These are phyloP conservation scores for Phlyctochytrium planicorne DNA, from an alignment of 192 early-diverging fungal genomes.

Conservation along the genomic window DNA sequence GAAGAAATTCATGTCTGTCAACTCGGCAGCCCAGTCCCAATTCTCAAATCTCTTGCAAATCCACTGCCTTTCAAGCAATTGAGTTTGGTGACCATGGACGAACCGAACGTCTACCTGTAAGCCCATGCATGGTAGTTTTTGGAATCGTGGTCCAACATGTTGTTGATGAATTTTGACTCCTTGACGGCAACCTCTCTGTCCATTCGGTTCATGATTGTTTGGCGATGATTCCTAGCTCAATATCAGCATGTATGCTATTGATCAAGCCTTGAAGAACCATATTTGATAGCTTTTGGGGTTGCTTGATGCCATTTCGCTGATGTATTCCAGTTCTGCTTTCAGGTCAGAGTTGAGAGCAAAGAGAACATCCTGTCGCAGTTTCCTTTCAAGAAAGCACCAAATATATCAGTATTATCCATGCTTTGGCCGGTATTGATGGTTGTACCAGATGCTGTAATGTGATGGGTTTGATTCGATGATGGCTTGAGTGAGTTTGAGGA, in stretches of 20 bases:
- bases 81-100: no score
- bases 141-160: slow-evolving; percentile 71
- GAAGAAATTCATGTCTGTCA: slow-evolving; percentile 69
- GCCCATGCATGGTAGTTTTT: slow-evolving; percentile 99
- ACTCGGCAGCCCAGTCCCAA: slow-evolving; percentile 83
- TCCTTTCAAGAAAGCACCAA: neutral
- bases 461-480: slow-evolving; percentile 86
- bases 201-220: slow-evolving; percentile 69
- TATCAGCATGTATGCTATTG: neutral
- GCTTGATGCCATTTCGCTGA: slow-evolving; percentile 65
- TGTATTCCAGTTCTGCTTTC: slow-evolving; percentile 72
- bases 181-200: slow-evolving; percentile 46
- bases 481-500: slow-evolving; percentile 73
- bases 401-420: neutral
- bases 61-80: slow-evolving; percentile 94
- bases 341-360: slow-evolving; percentile 67
- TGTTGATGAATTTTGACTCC: slow-evolving; percentile 75
- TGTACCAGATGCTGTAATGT: slow-evolving; percentile 94
- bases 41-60: slow-evolving; percentile 68
- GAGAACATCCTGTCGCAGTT: slow-evolving; percentile 72
- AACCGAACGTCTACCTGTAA: slow-evolving; percentile 61
- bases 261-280: slow-evolving; percentile 57
- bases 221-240: slow-evolving; percentile 76
- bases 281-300: slow-evolving; percentile 95
- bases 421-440: no score